A percentile compares a stretch with the other conserved stretches of the same genome.
Conservation (phyloP, 345 rosid genomes). For the Murraya koenigii region DNA sequence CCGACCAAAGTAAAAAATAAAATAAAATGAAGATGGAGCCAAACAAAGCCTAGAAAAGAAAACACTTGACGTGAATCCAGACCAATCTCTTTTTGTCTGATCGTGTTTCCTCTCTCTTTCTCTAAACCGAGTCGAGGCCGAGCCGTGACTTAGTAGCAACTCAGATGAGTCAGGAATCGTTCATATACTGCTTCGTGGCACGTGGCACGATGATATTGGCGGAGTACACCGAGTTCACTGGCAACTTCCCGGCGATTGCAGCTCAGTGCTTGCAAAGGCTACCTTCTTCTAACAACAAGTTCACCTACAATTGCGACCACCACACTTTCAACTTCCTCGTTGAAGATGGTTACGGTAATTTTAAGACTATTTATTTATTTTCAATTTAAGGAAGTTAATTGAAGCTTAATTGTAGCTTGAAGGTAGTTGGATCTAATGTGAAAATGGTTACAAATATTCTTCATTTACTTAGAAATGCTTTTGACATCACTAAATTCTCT, state of each 20-base stretch:
- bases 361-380: background rate
- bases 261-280: constrained; percentile 88
- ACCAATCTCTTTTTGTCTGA: background rate
- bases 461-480: background rate
- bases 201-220: constrained; percentile 90
- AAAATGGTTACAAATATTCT: background rate
- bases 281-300: constrained; percentile 89
- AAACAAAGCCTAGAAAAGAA: background rate
- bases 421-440: constrained; percentile 28
- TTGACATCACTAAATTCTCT: background rate
- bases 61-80: background rate
- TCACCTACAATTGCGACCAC: constrained; percentile 96
- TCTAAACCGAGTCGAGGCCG: background rate
- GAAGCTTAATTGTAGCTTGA: background rate
- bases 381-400: background rate
- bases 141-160: constrained; percentile 17
- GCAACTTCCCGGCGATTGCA: constrained; percentile 96
- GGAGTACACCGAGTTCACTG: constrained; percentile 96
- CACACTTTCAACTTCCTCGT: constrained; percentile 96
- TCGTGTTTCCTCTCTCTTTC: background rate
- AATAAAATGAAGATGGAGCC: background rate
- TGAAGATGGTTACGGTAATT: constrained; percentile 84
- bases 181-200: constrained; percentile 96
- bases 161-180: constrained; percentile 80
- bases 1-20: constrained; percentile 6